phyloP scores from a whole-genome alignment of 257 asterid species.

The Fraxinus americana region DNA sequence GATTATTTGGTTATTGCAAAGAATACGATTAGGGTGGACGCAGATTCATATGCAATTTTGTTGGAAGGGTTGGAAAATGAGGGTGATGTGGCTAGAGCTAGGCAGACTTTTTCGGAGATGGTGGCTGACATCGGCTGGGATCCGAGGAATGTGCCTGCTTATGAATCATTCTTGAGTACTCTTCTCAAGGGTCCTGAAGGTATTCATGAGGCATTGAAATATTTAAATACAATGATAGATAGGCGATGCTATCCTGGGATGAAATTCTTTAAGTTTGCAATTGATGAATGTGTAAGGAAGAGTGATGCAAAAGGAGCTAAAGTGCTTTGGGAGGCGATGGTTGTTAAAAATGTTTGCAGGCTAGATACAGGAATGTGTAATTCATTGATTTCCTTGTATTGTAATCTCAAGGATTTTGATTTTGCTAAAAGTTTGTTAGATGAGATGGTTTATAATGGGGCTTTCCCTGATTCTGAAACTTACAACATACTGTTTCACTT shows the following conservation, averaged over 20 bases:
- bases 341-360: constrained; percentile 42
- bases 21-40: constrained; percentile 43
- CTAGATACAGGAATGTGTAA: constrained; percentile 52
- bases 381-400: constrained; percentile 53
- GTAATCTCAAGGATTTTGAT: constrained; percentile 51
- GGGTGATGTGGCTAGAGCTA: constrained; percentile 43
- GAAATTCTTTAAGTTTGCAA: constrained; percentile 56
- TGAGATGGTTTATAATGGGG: constrained; percentile 66
- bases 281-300: constrained; percentile 61
- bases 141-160: constrained; percentile 46
- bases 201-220: constrained; percentile 43
- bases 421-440: constrained; percentile 50
- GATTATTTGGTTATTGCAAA: constrained; percentile 40
- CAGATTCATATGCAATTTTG: constrained; percentile 58
- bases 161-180: constrained; percentile 63
- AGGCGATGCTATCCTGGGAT: constrained; percentile 62
- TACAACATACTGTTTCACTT: constrained; percentile 54
- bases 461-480: constrained; percentile 65
- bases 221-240: constrained; percentile 40
- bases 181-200: constrained; percentile 58
- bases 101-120: constrained; percentile 56
- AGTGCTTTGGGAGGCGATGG: constrained; percentile 56
- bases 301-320: constrained; percentile 51
- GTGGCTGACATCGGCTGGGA: constrained; percentile 67
- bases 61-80: constrained; percentile 71